These are phyloP conservation scores for Neurospora sp. DNA, from an alignment of 2,329 filamentous ascomycete species.

Conservation along the genomic window DNA sequence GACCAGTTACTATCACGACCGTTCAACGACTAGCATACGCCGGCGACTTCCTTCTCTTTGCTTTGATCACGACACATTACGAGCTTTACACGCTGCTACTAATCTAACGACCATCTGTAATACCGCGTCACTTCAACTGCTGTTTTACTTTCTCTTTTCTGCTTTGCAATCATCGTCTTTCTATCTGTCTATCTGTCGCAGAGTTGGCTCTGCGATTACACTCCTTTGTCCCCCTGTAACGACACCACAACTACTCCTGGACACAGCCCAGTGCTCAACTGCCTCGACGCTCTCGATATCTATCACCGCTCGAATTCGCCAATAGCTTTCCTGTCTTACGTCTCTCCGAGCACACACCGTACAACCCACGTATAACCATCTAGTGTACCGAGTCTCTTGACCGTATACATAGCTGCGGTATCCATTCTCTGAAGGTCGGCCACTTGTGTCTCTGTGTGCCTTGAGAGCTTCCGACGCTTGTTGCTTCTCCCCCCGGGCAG, in stretches of 20 bases:
- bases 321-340: neutral
- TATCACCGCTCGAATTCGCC: neutral
- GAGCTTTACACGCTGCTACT: neutral
- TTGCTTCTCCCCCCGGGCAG: slow-evolving; percentile 10
- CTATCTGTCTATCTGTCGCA: neutral
- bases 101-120: neutral
- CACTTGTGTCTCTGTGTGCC: neutral
- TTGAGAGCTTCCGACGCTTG: neutral
- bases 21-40: neutral
- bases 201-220: neutral
- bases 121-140: neutral
- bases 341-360: neutral
- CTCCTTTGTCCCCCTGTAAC: neutral
- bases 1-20: neutral
- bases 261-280: neutral
- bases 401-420: neutral
- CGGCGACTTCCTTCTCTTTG: neutral
- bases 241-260: neutral
- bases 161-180: neutral
- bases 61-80: neutral
- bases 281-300: neutral
- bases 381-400: neutral
- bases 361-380: neutral
- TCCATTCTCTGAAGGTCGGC: neutral
- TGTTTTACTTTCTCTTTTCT: neutral